A percentile compares a stretch with the other conserved stretches of the same genome.
Conservation (phyloP, 345 rosid genomes). For the Aegle marmelos region DNA sequence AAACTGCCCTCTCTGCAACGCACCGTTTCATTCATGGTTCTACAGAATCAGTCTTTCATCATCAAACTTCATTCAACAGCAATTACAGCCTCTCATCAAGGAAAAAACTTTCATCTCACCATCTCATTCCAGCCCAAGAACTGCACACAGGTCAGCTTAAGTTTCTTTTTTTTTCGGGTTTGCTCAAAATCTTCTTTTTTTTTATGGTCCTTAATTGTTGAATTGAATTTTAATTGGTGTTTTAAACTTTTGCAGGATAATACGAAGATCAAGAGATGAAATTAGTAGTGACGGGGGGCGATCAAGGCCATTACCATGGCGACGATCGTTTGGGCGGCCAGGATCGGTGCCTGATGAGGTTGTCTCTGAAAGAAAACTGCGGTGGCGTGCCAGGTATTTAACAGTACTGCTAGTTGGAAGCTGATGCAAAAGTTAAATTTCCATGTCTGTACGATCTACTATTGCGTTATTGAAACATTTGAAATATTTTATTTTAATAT, state of each 20-base stretch:
- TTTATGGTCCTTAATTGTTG: background rate
- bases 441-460: background rate
- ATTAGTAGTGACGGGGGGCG: slow-evolving; percentile 17
- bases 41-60: slow-evolving; percentile 33
- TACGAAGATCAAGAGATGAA: slow-evolving; percentile 36
- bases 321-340: slow-evolving; percentile 60
- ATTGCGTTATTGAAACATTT: background rate
- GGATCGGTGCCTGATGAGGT: slow-evolving; percentile 45
- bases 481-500: background rate
- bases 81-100: slow-evolving; percentile 29
- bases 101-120: slow-evolving; percentile 6
- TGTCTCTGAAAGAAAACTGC: slow-evolving; percentile 53
- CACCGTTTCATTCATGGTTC: slow-evolving; percentile 57
- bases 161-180: background rate
- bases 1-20: slow-evolving; percentile 71
- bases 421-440: background rate
- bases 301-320: slow-evolving; percentile 53
- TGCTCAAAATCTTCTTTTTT: background rate
- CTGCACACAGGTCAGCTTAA: slow-evolving; percentile 36
- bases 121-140: background rate
- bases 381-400: slow-evolving; percentile 71
- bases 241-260: slow-evolving; percentile 17
- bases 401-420: background rate
- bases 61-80: slow-evolving; percentile 32
- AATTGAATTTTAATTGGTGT: background rate